Conservation (phyloP, 1,284 basidiomycete species). For the Cryptococcus sp. region DNA sequence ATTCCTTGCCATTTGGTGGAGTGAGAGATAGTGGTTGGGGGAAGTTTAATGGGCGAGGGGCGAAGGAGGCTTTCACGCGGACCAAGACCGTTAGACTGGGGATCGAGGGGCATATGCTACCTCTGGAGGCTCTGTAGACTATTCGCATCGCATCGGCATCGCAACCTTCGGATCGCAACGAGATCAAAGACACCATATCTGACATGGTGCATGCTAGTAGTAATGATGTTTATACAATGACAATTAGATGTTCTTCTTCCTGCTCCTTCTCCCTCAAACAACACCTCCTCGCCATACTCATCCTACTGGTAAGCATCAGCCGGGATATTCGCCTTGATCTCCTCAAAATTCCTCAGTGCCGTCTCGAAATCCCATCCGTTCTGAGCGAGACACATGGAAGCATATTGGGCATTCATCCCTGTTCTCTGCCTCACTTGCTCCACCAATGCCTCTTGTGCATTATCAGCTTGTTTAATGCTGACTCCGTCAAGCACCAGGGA, state of each 20-base stretch:
- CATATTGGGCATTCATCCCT: constrained; percentile 67
- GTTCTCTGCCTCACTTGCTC: constrained; percentile 63
- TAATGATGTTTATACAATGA: too few species aligned
- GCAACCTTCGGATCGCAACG: too few species aligned
- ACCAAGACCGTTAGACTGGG: constrained; percentile 20
- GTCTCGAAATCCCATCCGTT: constrained; percentile 74
- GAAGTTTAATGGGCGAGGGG: constrained; percentile 33
- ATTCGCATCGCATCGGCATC: too few species aligned
- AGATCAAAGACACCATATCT: too few species aligned
- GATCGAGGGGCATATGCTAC: constrained; percentile 6
- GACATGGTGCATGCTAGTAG: too few species aligned
- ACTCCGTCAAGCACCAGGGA: constrained; percentile 38
- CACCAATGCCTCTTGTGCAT: constrained; percentile 48
- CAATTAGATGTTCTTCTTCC: too few species aligned
- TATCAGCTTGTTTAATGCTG: constrained; percentile 29
- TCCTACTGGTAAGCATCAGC: constrained; percentile 17
- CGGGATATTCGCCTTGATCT: constrained; percentile 44
- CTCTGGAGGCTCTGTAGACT: constrained; percentile 15
- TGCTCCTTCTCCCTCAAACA: too few species aligned
- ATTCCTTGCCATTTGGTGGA: constrained; percentile 35
- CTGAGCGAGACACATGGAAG: constrained; percentile 72
- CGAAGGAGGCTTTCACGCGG: constrained; percentile 34
- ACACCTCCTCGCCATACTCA: neutral
- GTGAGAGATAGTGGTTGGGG: constrained; percentile 35
- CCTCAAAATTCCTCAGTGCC: constrained; percentile 74